Base-by-base conservation (phyloP, 148 eudicot genomes). In the Vaccinium darrowii region DNA sequence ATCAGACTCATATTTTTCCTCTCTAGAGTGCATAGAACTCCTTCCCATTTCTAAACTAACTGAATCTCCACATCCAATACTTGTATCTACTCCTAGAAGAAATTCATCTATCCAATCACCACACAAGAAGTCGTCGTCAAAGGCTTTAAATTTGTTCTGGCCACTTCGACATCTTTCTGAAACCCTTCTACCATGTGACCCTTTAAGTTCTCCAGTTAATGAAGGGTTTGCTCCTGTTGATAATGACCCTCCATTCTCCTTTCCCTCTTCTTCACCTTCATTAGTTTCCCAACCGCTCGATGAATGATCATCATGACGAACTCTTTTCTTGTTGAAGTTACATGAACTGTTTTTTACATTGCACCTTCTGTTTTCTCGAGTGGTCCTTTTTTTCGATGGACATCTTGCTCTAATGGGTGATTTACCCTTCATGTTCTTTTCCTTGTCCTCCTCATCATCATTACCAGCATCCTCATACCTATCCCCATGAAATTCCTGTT, bases 91-190 rank as follows among this genome's bases (percentile, higher is more conserved):
- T 76, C 30, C 72, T 23, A 73, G 57, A 36, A 85, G 51, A 76
- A 69, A 15, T 33, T 81, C 67, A 57, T 85, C 87, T 52, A 82
- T 53, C 91, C 89, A 87, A 69, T 87, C 85, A 79, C 87, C 88
- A 82, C 53, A 79, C 27, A 50, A 57, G 67, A 57, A 84, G 50
- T 83, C 85, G 57, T 69, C 23, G 13, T 65, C 88, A 83, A 54
- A 77, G 18, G 69, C 69, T 33, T 16, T 73, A 39, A 73, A 82
- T 76, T 86, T 89, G 60, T 51, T 87, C 43, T 78, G 84, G 23
- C 81, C 77, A 80, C 63, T 60, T 39, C 75, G 86, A 67, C 85
- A 77, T 65, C 89, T 86, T 88, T 81, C 81, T 21, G 88, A 80
- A 57, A 83, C 76, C 69, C 89, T 88, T 33, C 36, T 74, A 80